Evolutionary conservation across 805 yeast genomes (phyloP).

Genomic region (Suhomyces xylopsoci): DNA sequence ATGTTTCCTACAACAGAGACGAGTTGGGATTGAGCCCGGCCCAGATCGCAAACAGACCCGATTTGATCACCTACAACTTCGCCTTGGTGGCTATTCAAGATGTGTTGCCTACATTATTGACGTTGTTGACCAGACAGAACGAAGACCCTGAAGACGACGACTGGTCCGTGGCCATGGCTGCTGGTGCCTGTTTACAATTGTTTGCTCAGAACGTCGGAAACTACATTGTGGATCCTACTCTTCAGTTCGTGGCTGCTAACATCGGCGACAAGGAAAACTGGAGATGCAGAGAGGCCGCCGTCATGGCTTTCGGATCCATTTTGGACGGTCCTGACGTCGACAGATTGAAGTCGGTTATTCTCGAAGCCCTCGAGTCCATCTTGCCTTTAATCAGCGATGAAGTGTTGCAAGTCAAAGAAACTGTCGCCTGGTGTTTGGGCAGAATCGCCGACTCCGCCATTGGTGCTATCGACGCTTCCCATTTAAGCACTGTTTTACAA

Average conservation of each 20-base stretch:
- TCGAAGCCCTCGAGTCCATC: constrained; percentile 81
- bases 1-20: constrained; percentile 64
- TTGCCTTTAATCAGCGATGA: constrained; percentile 71
- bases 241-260: constrained; percentile 77
- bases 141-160: constrained; percentile 94
- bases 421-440: constrained; percentile 98
- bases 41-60: constrained; percentile 31
- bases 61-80: constrained; percentile 65
- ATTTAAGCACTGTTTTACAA: constrained; percentile 66
- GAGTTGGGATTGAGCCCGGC: constrained; percentile 49
- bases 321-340: constrained; percentile 88
- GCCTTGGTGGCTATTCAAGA: constrained; percentile 81
- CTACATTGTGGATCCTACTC: constrained; percentile 79
- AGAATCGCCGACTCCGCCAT: constrained; percentile 87
- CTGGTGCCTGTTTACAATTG: constrained; percentile 93
- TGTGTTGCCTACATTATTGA: constrained; percentile 82
- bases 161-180: constrained; percentile 98
- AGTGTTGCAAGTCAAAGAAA: constrained; percentile 83
- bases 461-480: constrained; percentile 66
- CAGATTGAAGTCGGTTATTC: constrained; percentile 63
- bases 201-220: constrained; percentile 90
- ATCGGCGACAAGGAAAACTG: constrained; percentile 52
- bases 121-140: constrained; percentile 79
- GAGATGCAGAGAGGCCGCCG: constrained; percentile 95
- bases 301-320: constrained; percentile 98